Evolutionary conservation across 768 basidiomycete genomes (phyloP).

Genomic region (Suillus clintonianus): DNA sequence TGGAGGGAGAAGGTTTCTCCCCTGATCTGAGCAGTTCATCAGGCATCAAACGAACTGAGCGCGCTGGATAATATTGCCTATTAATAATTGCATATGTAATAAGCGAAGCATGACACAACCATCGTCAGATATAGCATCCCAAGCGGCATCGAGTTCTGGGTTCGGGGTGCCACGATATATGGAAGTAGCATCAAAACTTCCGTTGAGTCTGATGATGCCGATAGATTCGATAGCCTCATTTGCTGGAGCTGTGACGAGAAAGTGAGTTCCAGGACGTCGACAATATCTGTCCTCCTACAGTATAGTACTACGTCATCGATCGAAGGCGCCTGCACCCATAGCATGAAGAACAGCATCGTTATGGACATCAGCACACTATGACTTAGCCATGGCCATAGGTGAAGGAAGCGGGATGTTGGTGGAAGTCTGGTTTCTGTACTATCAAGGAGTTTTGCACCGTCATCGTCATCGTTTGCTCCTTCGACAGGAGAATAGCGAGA

Average conservation of each 20-base stretch:
- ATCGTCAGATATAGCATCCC: slow-evolving; percentile 6
- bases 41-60: slow-evolving; percentile 2
- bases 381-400: slow-evolving; percentile 3
- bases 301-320: background rate
- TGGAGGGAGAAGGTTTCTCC: background rate
- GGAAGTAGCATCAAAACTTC: background rate
- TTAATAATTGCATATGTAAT: background rate
- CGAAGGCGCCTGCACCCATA: slow-evolving; percentile 5
- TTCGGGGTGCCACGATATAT: slow-evolving; percentile 8
- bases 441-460: background rate
- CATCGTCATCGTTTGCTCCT: background rate
- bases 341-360: slow-evolving; percentile 1
- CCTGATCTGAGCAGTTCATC: slow-evolving; percentile 10
- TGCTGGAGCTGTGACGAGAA: slow-evolving; percentile 12
- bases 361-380: background rate
- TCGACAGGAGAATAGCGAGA: background rate
- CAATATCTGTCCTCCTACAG: too few species aligned
- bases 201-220: slow-evolving; percentile 1
- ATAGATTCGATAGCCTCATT: slow-evolving; percentile 12
- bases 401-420: background rate
- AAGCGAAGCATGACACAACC: background rate
- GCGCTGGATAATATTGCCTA: background rate
- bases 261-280: too few species aligned
- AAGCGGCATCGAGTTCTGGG: slow-evolving; percentile 13
- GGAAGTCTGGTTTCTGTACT: background rate